phyloP scores from a whole-genome alignment of 1,284 basidiomycete genomes.

The Trichosporon ovoides region DNA sequence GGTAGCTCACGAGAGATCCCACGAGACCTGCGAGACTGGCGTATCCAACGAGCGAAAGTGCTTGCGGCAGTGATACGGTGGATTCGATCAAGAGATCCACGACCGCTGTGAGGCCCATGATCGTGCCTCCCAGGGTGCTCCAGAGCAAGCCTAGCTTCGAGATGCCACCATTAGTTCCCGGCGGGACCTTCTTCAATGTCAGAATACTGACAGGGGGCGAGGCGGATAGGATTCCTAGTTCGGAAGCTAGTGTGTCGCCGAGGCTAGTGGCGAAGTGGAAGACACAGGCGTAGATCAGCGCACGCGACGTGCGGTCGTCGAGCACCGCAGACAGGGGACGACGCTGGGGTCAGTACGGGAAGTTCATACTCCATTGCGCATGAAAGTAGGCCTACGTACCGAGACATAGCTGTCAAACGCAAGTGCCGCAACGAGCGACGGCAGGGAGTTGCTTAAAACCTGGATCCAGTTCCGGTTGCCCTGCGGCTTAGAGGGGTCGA shows the following conservation, averaged over 20 bases:
- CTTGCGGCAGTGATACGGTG: neutral
- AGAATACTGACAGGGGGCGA: slow-evolving; percentile 68
- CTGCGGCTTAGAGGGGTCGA: slow-evolving; percentile 57
- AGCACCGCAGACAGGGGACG: slow-evolving; percentile 19
- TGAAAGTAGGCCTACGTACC: slow-evolving; percentile 48
- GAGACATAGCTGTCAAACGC: slow-evolving; percentile 57
- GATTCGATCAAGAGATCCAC: slow-evolving; percentile 58
- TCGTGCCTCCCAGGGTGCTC: slow-evolving; percentile 65
- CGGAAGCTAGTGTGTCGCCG: slow-evolving; percentile 40
- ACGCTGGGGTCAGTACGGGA: neutral
- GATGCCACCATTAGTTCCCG: slow-evolving; percentile 87
- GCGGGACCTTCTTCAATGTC: slow-evolving; percentile 66
- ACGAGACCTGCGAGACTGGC: slow-evolving; percentile 57
- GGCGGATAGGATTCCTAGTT: slow-evolving; percentile 70
- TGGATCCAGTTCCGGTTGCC: slow-evolving; percentile 69
- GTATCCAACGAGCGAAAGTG: neutral
- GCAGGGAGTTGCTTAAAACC: slow-evolving; percentile 68
- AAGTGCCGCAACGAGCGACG: slow-evolving; percentile 61
- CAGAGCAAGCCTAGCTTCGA: slow-evolving; percentile 67
- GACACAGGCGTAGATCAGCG: slow-evolving; percentile 21
- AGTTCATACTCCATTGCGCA: no score
- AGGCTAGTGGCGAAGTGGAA: slow-evolving; percentile 31
- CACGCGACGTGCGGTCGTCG: neutral
- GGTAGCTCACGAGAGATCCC: slow-evolving; percentile 64
- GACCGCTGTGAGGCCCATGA: slow-evolving; percentile 63